Percentiles rank a stretch among this genome's conserved stretches.
These are phyloP conservation scores for Pyrenophora seminiperda DNA, from an alignment of 2,329 filamentous ascomycete genomes.

Conservation along the genomic window DNA sequence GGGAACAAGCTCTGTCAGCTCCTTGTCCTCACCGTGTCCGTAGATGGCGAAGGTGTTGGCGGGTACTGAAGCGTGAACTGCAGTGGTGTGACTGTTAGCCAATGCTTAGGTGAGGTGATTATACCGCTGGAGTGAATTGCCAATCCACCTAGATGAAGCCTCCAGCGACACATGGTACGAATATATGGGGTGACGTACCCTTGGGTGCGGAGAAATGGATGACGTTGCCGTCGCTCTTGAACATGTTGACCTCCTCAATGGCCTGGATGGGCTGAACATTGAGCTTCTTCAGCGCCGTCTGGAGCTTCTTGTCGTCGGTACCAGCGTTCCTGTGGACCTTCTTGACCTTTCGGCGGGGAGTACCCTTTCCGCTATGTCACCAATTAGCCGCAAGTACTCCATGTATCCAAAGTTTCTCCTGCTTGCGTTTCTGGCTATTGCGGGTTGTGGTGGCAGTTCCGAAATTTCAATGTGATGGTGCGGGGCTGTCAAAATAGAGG, in stretches of 20 bases:
- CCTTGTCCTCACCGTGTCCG: slow-evolving; percentile 98
- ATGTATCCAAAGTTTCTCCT: not conserved
- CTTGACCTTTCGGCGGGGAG: slow-evolving; percentile 97
- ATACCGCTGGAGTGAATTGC: not conserved
- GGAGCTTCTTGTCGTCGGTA: slow-evolving; percentile 99
- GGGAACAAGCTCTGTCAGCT: slow-evolving; percentile 98
- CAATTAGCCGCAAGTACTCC: slow-evolving; percentile 31
- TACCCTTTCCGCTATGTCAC: slow-evolving; percentile 83
- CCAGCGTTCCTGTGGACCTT: slow-evolving; percentile 90
- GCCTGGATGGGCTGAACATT: slow-evolving; percentile 99
- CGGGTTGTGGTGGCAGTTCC: slow-evolving; percentile 5
- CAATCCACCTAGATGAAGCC: not conserved
- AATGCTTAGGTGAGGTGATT: not conserved
- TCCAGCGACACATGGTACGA: not conserved
- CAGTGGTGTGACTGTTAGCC: slow-evolving; percentile 14
- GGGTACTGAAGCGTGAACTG: slow-evolving; percentile 95
- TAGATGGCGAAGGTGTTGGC: slow-evolving; percentile 99
- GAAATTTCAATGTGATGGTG: slow-evolving; percentile 14
- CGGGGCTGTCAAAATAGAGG: slow-evolving; percentile 26
- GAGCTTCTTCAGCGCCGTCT: slow-evolving; percentile 96
- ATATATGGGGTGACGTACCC: slow-evolving; percentile 64
- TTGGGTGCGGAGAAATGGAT: slow-evolving; percentile 99
- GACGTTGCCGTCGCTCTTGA: slow-evolving; percentile 99
- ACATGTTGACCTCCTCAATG: slow-evolving; percentile 99
- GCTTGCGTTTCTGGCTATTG: not conserved